Base-by-base conservation (phyloP, 2,329 filamentous ascomycete species). In the Aciculosporium take region DNA sequence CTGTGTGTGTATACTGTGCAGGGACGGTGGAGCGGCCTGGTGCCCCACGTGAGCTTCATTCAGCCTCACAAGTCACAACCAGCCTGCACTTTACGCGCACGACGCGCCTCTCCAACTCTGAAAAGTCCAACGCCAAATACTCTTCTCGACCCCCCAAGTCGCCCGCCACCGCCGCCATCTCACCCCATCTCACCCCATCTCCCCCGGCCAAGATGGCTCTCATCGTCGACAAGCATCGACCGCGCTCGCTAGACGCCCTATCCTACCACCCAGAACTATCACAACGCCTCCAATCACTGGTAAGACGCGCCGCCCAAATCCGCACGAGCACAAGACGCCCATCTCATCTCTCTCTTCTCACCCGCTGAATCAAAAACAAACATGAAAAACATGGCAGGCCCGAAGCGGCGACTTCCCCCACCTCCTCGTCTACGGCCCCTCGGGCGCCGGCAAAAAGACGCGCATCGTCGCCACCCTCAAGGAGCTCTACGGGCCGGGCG, bases 381-480 rank as follows among this genome's bases (percentile, higher is more conserved):
- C n/a, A n/a, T n/a, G n/a, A n/a, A n/a, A n/a, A n/a, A n/a, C n/a
- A n/a, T n/a, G n/a, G 46, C 52, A 94, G 88, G 91, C 91, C 41
- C 85, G 93, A 74, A 93, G 84, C 64, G 87, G 89, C 52, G 93
- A 98, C 61, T 98, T 98, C 58, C 91, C 91, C 38, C 93, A 98
- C 65, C 79, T 98, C 36, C 83, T 98, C 47, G 84, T 98, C 49
- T 98, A 96, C 58, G 91, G 91, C 0, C 91, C 91, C 1, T 95
- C 89, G 0, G 91, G 91, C 27, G 91, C 91, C 5, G 91, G 91
- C 50, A 98, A 98, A 63, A 98, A 98, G 65, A 98, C 91, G 1
- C 81, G 91, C 33, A 93, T 96, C 50, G 86, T 95, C 15, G 88
- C 91, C 13, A 96, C 89, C 0, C 68, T 98, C 3, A 94, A 94